These are phyloP conservation scores for Gnetum montanum DNA, from an alignment of 75 land plant genomes.

Conservation along the genomic window DNA sequence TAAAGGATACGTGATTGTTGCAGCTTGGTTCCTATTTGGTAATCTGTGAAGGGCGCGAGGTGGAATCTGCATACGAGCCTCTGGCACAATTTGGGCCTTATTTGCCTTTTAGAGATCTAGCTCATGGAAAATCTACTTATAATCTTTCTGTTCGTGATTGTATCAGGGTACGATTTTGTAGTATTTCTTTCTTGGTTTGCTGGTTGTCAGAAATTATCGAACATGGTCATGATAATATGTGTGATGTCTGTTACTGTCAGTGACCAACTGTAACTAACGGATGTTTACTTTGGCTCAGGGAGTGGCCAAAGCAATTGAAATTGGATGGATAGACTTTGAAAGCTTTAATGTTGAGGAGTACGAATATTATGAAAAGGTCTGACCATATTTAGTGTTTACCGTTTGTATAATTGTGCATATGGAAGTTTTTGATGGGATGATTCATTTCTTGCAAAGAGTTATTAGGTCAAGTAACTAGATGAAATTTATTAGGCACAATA, in stretches of 20 bases:
- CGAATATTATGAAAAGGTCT: constrained; percentile 40
- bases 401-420: too few relatives aligned
- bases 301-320: constrained; percentile 22
- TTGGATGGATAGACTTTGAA: constrained; percentile 40
- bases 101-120: constrained; percentile 40
- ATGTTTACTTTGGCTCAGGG: constrained; percentile 17
- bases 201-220: neutral
- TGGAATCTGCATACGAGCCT: constrained; percentile 31
- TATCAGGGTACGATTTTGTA: constrained; percentile 20
- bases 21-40: constrained; percentile 54
- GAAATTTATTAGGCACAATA: neutral
- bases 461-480: neutral
- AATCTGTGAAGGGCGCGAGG: constrained; percentile 27
- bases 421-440: too few relatives aligned
- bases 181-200: neutral
- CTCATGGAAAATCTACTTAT: constrained; percentile 40
- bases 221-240: neutral
- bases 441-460: neutral
- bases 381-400: neutral
- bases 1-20: constrained; percentile 2
- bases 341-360: constrained; percentile 38
- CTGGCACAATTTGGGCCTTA: constrained; percentile 32
- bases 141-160: constrained; percentile 36
- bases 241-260: neutral
- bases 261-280: too few relatives aligned